Conservation (phyloP, 1,139 yeast species). For the Yamadazyma triangularis region DNA sequence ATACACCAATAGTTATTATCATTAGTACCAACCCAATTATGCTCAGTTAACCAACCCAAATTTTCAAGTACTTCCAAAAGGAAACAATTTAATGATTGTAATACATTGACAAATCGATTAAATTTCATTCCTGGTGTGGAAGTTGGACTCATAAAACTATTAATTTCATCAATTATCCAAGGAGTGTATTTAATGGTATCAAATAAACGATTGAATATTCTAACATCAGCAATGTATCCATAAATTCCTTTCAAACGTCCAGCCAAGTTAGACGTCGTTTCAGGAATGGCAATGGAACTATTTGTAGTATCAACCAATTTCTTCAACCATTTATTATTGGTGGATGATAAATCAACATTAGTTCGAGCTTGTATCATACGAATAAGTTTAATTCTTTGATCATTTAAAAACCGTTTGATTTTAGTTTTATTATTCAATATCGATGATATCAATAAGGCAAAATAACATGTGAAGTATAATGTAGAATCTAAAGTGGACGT, state of each 20-base stretch:
- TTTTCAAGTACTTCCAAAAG: constrained; percentile 50
- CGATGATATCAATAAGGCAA: constrained; percentile 37
- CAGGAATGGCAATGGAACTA: constrained; percentile 7
- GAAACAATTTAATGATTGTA: constrained; percentile 41
- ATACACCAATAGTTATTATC: constrained; percentile 42
- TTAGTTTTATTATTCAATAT: constrained; percentile 35
- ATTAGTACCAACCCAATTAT: constrained; percentile 47
- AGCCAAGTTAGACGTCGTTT: constrained; percentile 25
- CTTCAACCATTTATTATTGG: constrained; percentile 13
- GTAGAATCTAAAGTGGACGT: constrained; percentile 37
- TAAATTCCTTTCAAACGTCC: constrained; percentile 39
- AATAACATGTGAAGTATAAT: constrained; percentile 43
- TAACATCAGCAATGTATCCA: constrained; percentile 45
- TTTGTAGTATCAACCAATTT: constrained; percentile 3
- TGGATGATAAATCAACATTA: constrained; percentile 15
- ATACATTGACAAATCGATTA: constrained; percentile 33
- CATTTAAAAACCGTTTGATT: constrained; percentile 25
- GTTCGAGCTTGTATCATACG: constrained; percentile 12
- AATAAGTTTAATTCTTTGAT: constrained; percentile 23
- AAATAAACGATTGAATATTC: constrained; percentile 52
- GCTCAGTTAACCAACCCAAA: constrained; percentile 56
- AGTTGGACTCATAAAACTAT: constrained; percentile 22
- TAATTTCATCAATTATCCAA: constrained; percentile 40
- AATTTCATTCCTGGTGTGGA: constrained; percentile 21
- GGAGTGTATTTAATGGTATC: constrained; percentile 50